A percentile compares a stretch with the other conserved stretches of the same genome.
These are phyloP conservation scores for Flaveria linearis DNA, from an alignment of 129 eudicot species.

Conservation along the genomic window DNA sequence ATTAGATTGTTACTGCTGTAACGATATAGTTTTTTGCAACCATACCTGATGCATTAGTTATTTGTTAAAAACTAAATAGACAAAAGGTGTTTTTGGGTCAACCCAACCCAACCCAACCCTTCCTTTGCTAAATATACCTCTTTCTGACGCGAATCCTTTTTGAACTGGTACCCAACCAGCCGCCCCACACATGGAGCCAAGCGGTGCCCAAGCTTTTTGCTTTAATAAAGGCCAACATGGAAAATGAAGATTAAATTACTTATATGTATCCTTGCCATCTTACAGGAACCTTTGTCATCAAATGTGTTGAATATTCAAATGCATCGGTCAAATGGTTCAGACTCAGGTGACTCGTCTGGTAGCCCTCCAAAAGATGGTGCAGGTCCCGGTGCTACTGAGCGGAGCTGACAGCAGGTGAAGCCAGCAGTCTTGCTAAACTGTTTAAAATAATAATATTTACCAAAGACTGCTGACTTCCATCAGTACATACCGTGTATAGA, in stretches of 20 bases:
- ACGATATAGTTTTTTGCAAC: neutral
- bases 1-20: neutral
- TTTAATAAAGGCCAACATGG: neutral
- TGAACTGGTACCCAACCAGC: neutral
- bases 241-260: neutral
- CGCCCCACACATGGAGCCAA: neutral
- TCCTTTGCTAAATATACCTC: neutral
- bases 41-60: neutral
- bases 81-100: neutral
- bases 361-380: constrained; percentile 48
- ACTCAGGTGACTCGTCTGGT: constrained; percentile 44
- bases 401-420: constrained; percentile 41
- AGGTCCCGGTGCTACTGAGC: constrained; percentile 30
- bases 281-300: constrained; percentile 53
- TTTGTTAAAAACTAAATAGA: neutral
- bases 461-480: constrained; percentile 38
- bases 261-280: neutral
- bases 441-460: constrained; percentile 25
- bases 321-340: constrained; percentile 50
- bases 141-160: neutral
- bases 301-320: constrained; percentile 56
- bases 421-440: constrained; percentile 38
- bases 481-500: constrained; percentile 46
- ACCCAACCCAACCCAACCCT: neutral
- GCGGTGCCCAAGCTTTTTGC: neutral